phyloP scores from a whole-genome alignment of 2,329 filamentous ascomycete species.

The Fusarium sarcochroum region DNA sequence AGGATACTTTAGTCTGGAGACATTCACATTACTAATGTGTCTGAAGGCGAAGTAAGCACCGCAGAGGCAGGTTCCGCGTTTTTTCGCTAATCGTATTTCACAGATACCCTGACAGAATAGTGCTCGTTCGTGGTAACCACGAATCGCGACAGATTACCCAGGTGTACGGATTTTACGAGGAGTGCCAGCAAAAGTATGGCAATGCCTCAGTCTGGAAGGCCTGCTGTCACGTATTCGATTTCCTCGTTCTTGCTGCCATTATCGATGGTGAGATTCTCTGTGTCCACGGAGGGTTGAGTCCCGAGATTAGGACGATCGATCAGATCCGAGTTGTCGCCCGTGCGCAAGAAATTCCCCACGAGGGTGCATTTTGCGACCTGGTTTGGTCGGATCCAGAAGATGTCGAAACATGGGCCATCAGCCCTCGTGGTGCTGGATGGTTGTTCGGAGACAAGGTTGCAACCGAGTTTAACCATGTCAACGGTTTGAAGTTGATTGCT shows the following conservation, averaged over 20 bases:
- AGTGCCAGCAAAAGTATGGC: constrained; percentile 97
- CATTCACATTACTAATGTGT: constrained; percentile 96
- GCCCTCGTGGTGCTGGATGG: constrained; percentile 95
- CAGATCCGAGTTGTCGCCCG: constrained; percentile 99
- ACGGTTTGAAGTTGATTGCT: constrained; percentile 94
- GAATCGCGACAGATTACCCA: constrained; percentile 98
- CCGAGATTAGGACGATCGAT: constrained; percentile 96
- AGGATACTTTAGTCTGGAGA: constrained; percentile 97
- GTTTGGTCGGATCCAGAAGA: constrained; percentile 99
- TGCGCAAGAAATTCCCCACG: constrained; percentile 97
- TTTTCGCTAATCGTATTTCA: constrained; percentile 38
- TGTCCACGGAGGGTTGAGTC: constrained; percentile 91
- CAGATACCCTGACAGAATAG: constrained; percentile 94
- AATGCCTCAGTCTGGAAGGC: constrained; percentile 99
- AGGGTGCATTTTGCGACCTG: constrained; percentile 97
- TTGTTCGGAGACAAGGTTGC: constrained; percentile 98
- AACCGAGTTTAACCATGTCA: constrained; percentile 97
- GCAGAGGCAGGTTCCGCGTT: not conserved
- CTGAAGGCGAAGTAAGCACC: constrained; percentile 78
- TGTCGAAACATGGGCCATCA: constrained; percentile 95
- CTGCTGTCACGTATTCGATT: constrained; percentile 99
- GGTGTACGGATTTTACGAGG: constrained; percentile 98
- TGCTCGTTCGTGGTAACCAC: constrained; percentile 97
- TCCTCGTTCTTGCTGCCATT: constrained; percentile 94
- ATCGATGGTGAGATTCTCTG: constrained; percentile 99